phyloP scores from a whole-genome alignment of 495 filamentous ascomycete genomes.

The Filosporella fistucella region DNA sequence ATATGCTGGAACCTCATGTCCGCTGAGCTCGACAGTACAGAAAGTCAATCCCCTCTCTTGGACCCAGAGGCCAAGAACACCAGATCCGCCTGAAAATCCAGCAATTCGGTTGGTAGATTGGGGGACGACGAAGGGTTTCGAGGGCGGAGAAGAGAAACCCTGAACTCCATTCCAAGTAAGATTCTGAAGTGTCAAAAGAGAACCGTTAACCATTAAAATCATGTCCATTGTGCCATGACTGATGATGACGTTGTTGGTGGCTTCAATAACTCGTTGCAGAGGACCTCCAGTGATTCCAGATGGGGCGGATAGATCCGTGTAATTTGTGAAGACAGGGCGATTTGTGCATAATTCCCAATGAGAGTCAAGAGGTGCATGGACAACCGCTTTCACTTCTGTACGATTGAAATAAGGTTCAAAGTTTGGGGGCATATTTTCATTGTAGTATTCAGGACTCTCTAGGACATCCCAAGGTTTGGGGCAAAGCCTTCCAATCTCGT shows the following conservation, averaged over 20 bases:
- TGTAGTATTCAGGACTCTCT: too few relatives aligned
- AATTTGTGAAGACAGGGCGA: too few relatives aligned
- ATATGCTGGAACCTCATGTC: slow-evolving; percentile 65
- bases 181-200: slow-evolving; percentile 71
- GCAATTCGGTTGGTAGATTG: slow-evolving; percentile 12
- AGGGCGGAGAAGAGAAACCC: slow-evolving; percentile 52
- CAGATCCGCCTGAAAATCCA: slow-evolving; percentile 35
- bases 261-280: slow-evolving; percentile 69
- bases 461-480: slow-evolving; percentile 68
- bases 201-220: slow-evolving; percentile 59
- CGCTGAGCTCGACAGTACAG: slow-evolving; percentile 49
- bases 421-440: slow-evolving; percentile 75
- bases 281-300: slow-evolving; percentile 43
- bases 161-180: slow-evolving; percentile 79
- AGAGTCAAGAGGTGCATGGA: slow-evolving; percentile 61
- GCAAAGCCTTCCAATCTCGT: slow-evolving; percentile 70
- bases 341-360: too few relatives aligned
- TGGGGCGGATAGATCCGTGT: slow-evolving; percentile 37
- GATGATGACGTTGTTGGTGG: slow-evolving; percentile 65
- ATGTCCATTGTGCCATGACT: slow-evolving; percentile 52
- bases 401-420: slow-evolving; percentile 72
- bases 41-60: slow-evolving; percentile 70
- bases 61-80: slow-evolving; percentile 53
- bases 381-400: slow-evolving; percentile 63
- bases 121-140: slow-evolving; percentile 59